These are phyloP conservation scores for Coniella vitis DNA, from an alignment of 2,329 filamentous ascomycete genomes.

Conservation along the genomic window DNA sequence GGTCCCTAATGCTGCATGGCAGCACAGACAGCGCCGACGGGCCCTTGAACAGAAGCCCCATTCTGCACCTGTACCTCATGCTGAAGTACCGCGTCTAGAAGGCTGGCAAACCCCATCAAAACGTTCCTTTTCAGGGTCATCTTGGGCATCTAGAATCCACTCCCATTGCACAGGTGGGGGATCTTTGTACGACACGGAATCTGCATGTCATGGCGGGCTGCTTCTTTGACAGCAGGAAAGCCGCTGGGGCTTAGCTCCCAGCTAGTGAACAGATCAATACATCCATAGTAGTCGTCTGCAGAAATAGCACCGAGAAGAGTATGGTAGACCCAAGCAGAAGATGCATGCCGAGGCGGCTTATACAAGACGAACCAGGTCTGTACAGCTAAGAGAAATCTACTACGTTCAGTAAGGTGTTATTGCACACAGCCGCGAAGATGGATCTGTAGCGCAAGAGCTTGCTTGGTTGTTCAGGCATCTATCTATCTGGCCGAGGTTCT, in stretches of 20 bases:
- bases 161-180: constrained; percentile 11
- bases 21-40: constrained; percentile 11
- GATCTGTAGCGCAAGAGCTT: no score
- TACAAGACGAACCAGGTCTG: no score
- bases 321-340: no score
- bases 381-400: no score
- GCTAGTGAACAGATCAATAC: no score
- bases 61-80: constrained; percentile 13
- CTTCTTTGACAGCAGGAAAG: constrained; percentile 4
- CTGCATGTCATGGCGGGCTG: constrained; percentile 10
- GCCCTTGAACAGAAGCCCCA: constrained; percentile 5
- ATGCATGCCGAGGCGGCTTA: no score
- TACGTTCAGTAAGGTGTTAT: no score
- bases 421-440: no score
- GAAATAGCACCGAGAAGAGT: no score
- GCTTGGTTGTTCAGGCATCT: no score
- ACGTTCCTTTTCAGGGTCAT: constrained; percentile 12
- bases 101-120: constrained; percentile 10
- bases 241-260: background rate
- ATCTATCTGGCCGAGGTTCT: no score
- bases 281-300: no score
- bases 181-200: constrained; percentile 15
- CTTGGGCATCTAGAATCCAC: constrained; percentile 15
- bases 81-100: constrained; percentile 14
- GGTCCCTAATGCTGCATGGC: constrained; percentile 10